These are phyloP conservation scores for Leptodermis oblonga DNA, from an alignment of 257 asterid genomes.

Conservation along the genomic window DNA sequence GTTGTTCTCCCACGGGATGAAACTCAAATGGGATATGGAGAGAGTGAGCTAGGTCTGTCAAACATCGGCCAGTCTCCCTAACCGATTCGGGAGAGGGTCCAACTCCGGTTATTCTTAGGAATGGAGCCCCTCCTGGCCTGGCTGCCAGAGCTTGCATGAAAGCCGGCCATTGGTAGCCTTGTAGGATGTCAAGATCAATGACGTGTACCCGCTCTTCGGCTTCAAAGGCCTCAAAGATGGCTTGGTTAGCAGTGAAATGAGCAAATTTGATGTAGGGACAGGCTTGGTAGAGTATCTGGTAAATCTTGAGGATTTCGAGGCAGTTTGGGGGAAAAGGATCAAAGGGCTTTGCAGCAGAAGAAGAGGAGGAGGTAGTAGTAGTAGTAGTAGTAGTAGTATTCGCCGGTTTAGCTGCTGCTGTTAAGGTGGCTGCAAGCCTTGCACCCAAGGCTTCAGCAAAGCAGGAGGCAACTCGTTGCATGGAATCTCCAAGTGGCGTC, in stretches of 20 bases:
- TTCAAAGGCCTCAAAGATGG: slow-evolving; percentile 80
- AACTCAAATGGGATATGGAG: slow-evolving; percentile 76
- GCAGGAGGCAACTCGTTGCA: slow-evolving; percentile 83
- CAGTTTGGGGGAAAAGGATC: slow-evolving; percentile 68
- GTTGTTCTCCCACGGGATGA: slow-evolving; percentile 67
- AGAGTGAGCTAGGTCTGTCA: slow-evolving; percentile 65
- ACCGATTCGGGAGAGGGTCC: slow-evolving; percentile 61
- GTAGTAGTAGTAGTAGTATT: neutral
- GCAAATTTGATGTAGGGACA: slow-evolving; percentile 85
- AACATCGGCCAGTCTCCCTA: slow-evolving; percentile 65
- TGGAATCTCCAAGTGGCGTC: slow-evolving; percentile 69
- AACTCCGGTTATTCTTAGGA: slow-evolving; percentile 72
- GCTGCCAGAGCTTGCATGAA: slow-evolving; percentile 90
- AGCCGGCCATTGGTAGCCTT: slow-evolving; percentile 93
- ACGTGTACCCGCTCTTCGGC: slow-evolving; percentile 70
- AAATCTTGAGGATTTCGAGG: slow-evolving; percentile 72
- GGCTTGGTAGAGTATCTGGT: slow-evolving; percentile 83
- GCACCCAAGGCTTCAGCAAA: slow-evolving; percentile 70
- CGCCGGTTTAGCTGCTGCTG: slow-evolving; percentile 54
- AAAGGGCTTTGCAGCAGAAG: slow-evolving; percentile 42
- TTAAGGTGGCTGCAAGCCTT: slow-evolving; percentile 59
- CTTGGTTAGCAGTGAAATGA: slow-evolving; percentile 85
- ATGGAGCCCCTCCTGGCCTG: slow-evolving; percentile 80
- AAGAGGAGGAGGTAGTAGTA: too few relatives aligned
- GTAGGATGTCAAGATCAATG: slow-evolving; percentile 79